Conservation (phyloP, 2,329 filamentous ascomycete genomes). For the Microsporum audouinii region DNA sequence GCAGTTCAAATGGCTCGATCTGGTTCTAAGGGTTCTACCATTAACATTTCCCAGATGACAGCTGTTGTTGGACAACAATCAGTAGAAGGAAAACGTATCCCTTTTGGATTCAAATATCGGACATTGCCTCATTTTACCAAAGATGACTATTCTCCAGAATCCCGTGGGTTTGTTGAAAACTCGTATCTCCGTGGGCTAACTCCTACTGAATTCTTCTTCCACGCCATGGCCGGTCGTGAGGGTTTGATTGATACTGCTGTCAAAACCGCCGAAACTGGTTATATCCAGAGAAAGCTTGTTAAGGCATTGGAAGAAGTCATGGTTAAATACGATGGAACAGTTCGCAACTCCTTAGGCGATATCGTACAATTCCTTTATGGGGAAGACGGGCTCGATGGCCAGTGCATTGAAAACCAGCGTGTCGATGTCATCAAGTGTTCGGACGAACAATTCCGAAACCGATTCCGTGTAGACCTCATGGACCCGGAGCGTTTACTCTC, state of each 20-base stretch:
- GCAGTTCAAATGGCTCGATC: slow-evolving; percentile 92
- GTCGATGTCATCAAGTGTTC: slow-evolving; percentile 79
- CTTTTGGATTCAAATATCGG: slow-evolving; percentile 97
- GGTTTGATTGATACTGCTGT: slow-evolving; percentile 99
- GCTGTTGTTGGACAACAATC: slow-evolving; percentile 96
- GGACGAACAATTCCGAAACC: slow-evolving; percentile 62
- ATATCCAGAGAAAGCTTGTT: slow-evolving; percentile 95
- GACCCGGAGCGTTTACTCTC: slow-evolving; percentile 52
- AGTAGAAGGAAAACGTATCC: slow-evolving; percentile 96
- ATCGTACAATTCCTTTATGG: slow-evolving; percentile 96
- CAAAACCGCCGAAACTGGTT: slow-evolving; percentile 98
- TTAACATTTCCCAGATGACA: slow-evolving; percentile 99
- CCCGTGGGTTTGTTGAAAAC: slow-evolving; percentile 96
- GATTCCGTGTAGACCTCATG: slow-evolving; percentile 82
- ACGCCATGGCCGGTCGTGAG: slow-evolving; percentile 99
- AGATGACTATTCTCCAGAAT: slow-evolving; percentile 95
- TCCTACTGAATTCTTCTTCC: slow-evolving; percentile 96
- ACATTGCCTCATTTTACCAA: slow-evolving; percentile 97
- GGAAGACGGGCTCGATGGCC: slow-evolving; percentile 90
- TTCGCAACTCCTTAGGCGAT: slow-evolving; percentile 91
- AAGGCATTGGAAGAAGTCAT: slow-evolving; percentile 97
- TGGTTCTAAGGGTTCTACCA: slow-evolving; percentile 95
- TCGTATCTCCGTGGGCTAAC: slow-evolving; percentile 94
- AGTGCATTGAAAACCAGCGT: slow-evolving; percentile 83
- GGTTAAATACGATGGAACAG: slow-evolving; percentile 93